Base-by-base conservation (phyloP, 495 filamentous ascomycete species). In the Pyrenula massariospora region DNA sequence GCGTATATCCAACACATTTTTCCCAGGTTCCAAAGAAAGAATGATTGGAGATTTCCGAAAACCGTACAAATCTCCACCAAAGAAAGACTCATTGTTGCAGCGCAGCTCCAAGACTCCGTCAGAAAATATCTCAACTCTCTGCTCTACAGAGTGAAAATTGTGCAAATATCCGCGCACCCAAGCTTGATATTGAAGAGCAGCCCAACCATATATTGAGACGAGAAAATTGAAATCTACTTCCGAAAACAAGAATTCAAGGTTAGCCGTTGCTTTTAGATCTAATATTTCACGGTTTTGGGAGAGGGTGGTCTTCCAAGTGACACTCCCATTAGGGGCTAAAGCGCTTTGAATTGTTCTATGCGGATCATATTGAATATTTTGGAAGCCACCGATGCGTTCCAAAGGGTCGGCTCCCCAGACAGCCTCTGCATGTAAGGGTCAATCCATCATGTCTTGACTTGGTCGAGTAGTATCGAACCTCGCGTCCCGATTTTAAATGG, bases 401-500 rank as follows among this genome's bases (percentile, higher is more conserved):
- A 84, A 66, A 36, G 81, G 79, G 63, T 84, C 79, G 25, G 81
- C 77, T 42, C 79, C 79, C 81, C 80, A 84, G 51, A 75, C 63
- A 8, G 78, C 79, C 64, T 84, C 81, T 82, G 48, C 12, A 20
- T 53, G 57, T 36, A 54, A 49, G 50, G 11, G 20, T 25, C 42
- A 51, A 48, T 24, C 25, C 20, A 51, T 0, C 2, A 24, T 50
- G 10, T 42, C 2, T 53, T 22, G 5, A 25, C 10, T 8, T 55
- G 10, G 15, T 20, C 47, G 10, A 21, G 12, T 12, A 50, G 15
- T 23, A 59, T 12, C 20, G 54, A 72, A 76, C 81, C 80, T 76
- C 81, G 65, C 48, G 79, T 83, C 31, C 82, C 81, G 48, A 77
- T 77, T 62, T 78, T 77, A 61, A 84, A 84, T 3, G 82, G 82